These are phyloP conservation scores for Termitomyces sp. DNA, from an alignment of 768 basidiomycete species.

Conservation along the genomic window DNA sequence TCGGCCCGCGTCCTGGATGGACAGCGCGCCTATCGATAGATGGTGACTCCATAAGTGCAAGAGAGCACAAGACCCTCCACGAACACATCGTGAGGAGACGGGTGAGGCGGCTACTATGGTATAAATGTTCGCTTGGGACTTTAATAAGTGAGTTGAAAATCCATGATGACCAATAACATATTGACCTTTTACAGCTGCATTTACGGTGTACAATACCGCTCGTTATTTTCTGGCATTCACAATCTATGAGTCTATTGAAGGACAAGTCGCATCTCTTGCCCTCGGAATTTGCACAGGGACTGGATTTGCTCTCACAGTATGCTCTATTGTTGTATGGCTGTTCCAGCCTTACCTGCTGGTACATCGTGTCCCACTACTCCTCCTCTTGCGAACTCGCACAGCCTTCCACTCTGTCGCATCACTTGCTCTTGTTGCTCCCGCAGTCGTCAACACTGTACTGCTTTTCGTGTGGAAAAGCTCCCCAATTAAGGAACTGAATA, in stretches of 20 bases:
- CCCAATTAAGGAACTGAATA: conserved; percentile 33
- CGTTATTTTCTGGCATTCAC: conserved; percentile 67
- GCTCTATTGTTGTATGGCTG: conserved; percentile 36
- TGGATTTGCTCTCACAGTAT: conserved; percentile 38
- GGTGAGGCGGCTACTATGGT: conserved; percentile 27
- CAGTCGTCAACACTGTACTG: conserved; percentile 55
- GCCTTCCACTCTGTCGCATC: conserved; percentile 43
- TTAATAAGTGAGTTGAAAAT: conserved; percentile 37
- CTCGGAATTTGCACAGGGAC: conserved; percentile 48
- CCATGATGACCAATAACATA: background rate
- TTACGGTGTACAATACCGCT: conserved; percentile 60
- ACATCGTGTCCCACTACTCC: conserved; percentile 28
- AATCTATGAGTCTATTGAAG: conserved; percentile 36
- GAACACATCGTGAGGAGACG: conserved; percentile 25
- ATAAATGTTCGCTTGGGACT: conserved; percentile 30
- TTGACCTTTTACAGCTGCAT: conserved; percentile 39
- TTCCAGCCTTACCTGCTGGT: conserved; percentile 37
- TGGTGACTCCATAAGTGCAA: conserved; percentile 24
- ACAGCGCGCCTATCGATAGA: conserved; percentile 26
- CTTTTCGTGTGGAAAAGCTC: conserved; percentile 52
- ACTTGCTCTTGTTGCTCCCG: conserved; percentile 47
- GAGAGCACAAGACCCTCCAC: conserved; percentile 29
- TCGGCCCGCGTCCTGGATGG: conserved; percentile 25
- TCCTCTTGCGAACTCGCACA: conserved; percentile 29
- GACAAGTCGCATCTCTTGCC: conserved; percentile 43